Evolutionary conservation across 1,284 basidiomycete genomes (phyloP), one percentile per base, ranked within the genome.

Genomic region (Trichosporon asahii): DNA sequence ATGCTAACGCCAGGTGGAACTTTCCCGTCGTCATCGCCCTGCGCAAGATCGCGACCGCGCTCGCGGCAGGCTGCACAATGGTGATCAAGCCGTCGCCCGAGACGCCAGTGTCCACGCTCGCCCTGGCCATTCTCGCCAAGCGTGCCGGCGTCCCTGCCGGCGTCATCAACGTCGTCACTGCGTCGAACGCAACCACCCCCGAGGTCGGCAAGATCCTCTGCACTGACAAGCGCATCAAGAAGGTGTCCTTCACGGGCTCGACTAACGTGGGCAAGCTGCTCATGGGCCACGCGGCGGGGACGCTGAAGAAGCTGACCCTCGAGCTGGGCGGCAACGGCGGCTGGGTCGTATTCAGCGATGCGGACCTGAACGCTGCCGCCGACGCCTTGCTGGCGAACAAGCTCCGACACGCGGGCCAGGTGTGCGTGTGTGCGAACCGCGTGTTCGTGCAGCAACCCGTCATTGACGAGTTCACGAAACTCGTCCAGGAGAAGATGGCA

Each of bases 221-320:
- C 66, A 74, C 74, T 23, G 74, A 74, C 67, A 76, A 76, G 73
- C 72, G 72, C 15, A 71, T 77, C 69, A 77, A 77, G 68, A 98
- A 97, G 84, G 87, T 98, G 40, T 91, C 91, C 12, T 98, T 98
- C 82, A 98, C 95, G 0, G 74, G 92, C 5, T 93, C 90, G 29
- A 97, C 94, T 0, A 84, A 88, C 3, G 64, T 77, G n/a, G 72
- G 74, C 68, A 74, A 74, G 70, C 74, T 73, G 8, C 67, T 75
- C 64, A 68, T 67, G 57, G 23, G 66, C 11, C 72, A 72, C 64
- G 70, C 67, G 23, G 69, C 72, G 49, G 6, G 37, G 3, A 61
- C 93, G 63, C 74, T 84, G 61, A 84, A 84, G 75, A 80, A 80
- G 69, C 75, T 83, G 27, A 76, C 76, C 11, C 79, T 84, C 68